Evolutionary conservation across 208 protist species (phyloP).

Genomic region (Trypanosoma cruzi): DNA sequence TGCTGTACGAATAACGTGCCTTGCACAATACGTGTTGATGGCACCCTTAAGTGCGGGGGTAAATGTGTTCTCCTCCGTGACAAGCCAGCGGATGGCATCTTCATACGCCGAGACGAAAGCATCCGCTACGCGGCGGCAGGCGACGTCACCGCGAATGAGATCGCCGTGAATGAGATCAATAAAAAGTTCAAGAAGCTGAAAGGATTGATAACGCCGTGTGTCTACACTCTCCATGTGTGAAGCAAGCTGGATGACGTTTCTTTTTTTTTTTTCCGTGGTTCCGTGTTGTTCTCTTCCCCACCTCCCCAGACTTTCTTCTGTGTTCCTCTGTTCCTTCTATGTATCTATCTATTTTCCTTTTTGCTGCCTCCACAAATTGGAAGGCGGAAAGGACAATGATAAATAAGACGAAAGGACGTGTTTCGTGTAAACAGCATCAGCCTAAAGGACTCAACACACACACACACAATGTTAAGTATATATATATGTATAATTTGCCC

Average conservation of each 20-base stretch:
- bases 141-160: conserved; percentile 43
- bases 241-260: not conserved
- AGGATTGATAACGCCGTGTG: not conserved
- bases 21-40: conserved; percentile 60
- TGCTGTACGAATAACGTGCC: conserved; percentile 35
- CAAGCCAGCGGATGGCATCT: conserved; percentile 32
- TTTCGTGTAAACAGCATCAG: too few species aligned
- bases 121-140: conserved; percentile 41
- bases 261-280: not conserved
- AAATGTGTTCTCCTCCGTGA: conserved; percentile 23
- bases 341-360: not conserved
- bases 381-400: too few species aligned
- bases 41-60: conserved; percentile 38
- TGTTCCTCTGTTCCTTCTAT: not conserved
- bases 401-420: too few species aligned
- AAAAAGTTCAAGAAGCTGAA: conserved; percentile 51
- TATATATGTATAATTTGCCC: too few species aligned
- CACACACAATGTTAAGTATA: not conserved
- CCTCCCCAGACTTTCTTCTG: not conserved
- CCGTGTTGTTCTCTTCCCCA: not conserved
- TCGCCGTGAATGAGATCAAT: conserved; percentile 71
- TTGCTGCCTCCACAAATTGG: not conserved
- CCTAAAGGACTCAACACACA: not conserved
- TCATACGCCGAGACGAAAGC: conserved; percentile 46
- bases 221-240: not conserved